Base-by-base conservation (phyloP, 192 early-diverging fungal genomes). In the Entomortierella lignicola region DNA sequence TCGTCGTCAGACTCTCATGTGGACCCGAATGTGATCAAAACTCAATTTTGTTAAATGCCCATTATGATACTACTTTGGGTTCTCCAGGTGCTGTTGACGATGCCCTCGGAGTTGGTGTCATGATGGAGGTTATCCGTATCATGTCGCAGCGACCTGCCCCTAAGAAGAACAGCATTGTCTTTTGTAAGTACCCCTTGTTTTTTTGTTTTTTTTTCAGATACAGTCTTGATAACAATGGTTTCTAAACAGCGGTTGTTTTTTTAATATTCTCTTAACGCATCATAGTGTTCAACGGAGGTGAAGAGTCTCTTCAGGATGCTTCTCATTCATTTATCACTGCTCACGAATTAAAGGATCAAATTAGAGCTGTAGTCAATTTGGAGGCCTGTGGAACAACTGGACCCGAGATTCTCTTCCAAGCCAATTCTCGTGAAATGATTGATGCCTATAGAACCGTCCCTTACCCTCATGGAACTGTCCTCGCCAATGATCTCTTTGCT, bases 281-380 rank as follows among this genome's bases (percentile, higher is more conserved):
- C 6, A 55, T 52, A 88, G 86, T 94, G 75, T 94, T 90, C 77
- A 94, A 94, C 67, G 92, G 92, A 47, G 92, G 91, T 1, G 92
- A 94, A 73, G 92, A 94, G 71, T 85, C 89, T 1, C 66, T 92
- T 4, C 91, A 94, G 69, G 92, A 94, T 83, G 92, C 89, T 13
- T 88, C 90, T 6, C 91, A 92, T 69, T 87, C 87, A 4, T 94
- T 94, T 67, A 89, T 92, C 60, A 90, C 87, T 1, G 84, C 74
- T 63, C 88, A 89, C 61, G 82, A 85, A 39, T 63, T 86, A 27
- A 87, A 85, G 68, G 85, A 86, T 52, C 71, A 81, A 15, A 83
- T 92, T 29, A 82, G 85, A 25, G 84, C 88, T 5, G 89, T 94
- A 5, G 83, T 94, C 32, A 94, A 94, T 62, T 72, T 94, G 52